These are phyloP conservation scores for Exophiala sp. DNA, from an alignment of 2,329 filamentous ascomycete species.

Conservation along the genomic window DNA sequence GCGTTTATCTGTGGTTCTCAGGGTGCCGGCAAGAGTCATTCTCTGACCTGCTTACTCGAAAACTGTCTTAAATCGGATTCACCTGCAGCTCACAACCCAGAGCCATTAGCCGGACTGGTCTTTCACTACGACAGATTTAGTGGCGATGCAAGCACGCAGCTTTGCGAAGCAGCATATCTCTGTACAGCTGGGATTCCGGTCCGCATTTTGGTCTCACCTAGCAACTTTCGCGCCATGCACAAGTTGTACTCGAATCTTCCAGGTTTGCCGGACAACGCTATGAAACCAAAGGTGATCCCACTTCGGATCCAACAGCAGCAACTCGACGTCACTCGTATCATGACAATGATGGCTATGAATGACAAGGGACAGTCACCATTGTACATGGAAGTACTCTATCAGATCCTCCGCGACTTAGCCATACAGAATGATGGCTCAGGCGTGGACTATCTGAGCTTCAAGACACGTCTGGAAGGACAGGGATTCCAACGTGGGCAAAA, in stretches of 20 bases:
- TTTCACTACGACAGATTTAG: slow-evolving; percentile 63
- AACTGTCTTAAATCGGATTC: slow-evolving; percentile 40
- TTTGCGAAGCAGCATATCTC: slow-evolving; percentile 57
- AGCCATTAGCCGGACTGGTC: slow-evolving; percentile 58
- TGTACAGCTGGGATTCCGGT: slow-evolving; percentile 48
- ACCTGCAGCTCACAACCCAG: slow-evolving; percentile 52
- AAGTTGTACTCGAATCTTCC: slow-evolving; percentile 41
- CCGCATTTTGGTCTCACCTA: slow-evolving; percentile 51
- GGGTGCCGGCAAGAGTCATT: slow-evolving; percentile 61
- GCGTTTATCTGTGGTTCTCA: slow-evolving; percentile 63
- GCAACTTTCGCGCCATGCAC: slow-evolving; percentile 43
- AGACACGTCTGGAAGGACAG: slow-evolving; percentile 34
- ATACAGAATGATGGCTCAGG: slow-evolving; percentile 34
- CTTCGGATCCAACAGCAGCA: slow-evolving; percentile 48
- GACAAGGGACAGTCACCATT: slow-evolving; percentile 44
- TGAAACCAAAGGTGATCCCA: slow-evolving; percentile 42
- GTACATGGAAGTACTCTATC: slow-evolving; percentile 49
- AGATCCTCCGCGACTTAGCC: slow-evolving; percentile 52
- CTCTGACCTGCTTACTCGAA: slow-evolving; percentile 56
- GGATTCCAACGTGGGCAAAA: slow-evolving; percentile 50
- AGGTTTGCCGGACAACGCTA: slow-evolving; percentile 28
- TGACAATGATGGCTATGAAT: slow-evolving; percentile 54
- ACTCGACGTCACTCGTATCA: slow-evolving; percentile 53
- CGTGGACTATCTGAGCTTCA: slow-evolving; percentile 49
- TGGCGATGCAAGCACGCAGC: slow-evolving; percentile 35